Conservation (phyloP, 228 moss, liverwort and hornwort genomes). For the Sphagnum fallax region DNA sequence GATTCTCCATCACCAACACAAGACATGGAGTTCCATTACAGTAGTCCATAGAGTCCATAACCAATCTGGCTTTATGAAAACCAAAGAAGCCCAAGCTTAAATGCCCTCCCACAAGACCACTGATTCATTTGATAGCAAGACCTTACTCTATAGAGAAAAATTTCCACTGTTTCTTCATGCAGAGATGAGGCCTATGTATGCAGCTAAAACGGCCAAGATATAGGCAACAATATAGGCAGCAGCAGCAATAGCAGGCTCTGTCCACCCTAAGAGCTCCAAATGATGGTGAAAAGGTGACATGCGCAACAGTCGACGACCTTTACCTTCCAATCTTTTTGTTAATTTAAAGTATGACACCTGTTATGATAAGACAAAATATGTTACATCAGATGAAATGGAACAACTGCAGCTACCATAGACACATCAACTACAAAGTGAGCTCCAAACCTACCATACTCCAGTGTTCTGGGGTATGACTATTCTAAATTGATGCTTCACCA, state of each 20-base stretch:
- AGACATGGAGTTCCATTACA: background rate
- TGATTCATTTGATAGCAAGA: background rate
- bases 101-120: background rate
- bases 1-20: background rate
- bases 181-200: constrained; percentile 49
- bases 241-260: constrained; percentile 55
- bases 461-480: background rate
- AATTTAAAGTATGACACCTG: constrained; percentile 83
- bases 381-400: background rate
- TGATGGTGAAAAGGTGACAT: constrained; percentile 99
- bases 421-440: background rate
- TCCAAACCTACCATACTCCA: background rate
- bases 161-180: constrained; percentile 7
- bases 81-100: background rate
- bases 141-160: background rate
- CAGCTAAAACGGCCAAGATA: constrained; percentile 48
- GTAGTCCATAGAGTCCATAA: background rate
- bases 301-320: constrained; percentile 73
- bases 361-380: background rate
- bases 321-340: constrained; percentile 69
- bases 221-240: constrained; percentile 61
- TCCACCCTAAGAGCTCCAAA: constrained; percentile 69
- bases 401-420: background rate
- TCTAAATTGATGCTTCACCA: background rate
- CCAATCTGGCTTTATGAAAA: background rate